phyloP scores from a whole-genome alignment of 164 flowering plant genomes.

The Piper longum region DNA sequence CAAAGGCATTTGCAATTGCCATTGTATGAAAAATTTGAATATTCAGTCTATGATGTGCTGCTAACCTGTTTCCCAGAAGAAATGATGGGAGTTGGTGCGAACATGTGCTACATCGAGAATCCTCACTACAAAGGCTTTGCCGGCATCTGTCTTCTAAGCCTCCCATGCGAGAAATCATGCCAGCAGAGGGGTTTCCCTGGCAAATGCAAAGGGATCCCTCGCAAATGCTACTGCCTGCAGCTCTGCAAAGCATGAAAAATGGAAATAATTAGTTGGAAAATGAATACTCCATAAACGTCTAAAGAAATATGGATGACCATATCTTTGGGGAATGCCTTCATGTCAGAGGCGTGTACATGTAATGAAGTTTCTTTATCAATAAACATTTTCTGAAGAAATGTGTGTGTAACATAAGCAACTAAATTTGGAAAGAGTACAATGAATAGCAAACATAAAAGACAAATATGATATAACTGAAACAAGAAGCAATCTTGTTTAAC shows the following conservation, averaged over 20 bases:
- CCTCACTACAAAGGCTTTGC: background rate
- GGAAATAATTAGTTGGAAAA: too few species aligned
- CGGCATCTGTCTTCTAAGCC: background rate
- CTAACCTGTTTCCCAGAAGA: background rate
- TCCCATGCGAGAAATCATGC: background rate
- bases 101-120: background rate
- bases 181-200: background rate
- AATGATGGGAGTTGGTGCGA: background rate
- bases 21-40: background rate
- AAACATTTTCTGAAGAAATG: too few species aligned
- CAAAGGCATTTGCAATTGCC: background rate
- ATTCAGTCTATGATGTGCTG: background rate
- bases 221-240: background rate
- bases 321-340: too few species aligned
- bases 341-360: too few species aligned
- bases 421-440: too few species aligned
- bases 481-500: too few species aligned
- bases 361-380: too few species aligned
- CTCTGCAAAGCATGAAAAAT: background rate
- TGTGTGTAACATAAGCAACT: too few species aligned
- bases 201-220: background rate
- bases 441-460: too few species aligned
- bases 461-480: too few species aligned
- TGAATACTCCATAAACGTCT: too few species aligned
- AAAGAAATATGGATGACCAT: too few species aligned